Base-by-base conservation (phyloP, 2,329 filamentous ascomycete genomes). In the Phialocephala subalpina region DNA sequence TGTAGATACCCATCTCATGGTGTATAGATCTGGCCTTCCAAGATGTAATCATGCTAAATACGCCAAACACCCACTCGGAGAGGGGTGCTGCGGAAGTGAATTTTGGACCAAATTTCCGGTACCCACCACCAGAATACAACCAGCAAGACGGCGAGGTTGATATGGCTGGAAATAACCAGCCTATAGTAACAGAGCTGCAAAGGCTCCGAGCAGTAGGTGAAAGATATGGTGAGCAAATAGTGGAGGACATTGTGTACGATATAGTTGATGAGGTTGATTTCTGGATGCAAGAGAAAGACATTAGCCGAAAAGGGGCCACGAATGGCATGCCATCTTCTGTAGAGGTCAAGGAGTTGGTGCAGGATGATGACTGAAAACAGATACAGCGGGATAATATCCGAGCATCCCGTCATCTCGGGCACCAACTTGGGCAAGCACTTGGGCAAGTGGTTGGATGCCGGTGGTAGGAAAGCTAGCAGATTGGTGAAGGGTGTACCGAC, bases 21-120 rank as follows among this genome's bases (percentile, higher is more conserved):
- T n/a, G n/a, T n/a, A n/a, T n/a, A n/a, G n/a, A n/a, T n/a, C n/a
- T n/a, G n/a, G n/a, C n/a, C n/a, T n/a, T n/a, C n/a, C n/a, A n/a
- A n/a, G n/a, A n/a, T n/a, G n/a, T n/a, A n/a, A n/a, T n/a, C n/a
- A n/a, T n/a, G n/a, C n/a, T n/a, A n/a, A n/a, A n/a, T n/a, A n/a
- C n/a, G n/a, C n/a, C n/a, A n/a, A n/a, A n/a, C n/a, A n/a, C n/a
- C n/a, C n/a, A n/a, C n/a, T n/a, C n/a, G n/a, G n/a, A n/a, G n/a
- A n/a, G n/a, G n/a, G 96, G 95, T 27, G 92, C 94, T 1, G 94
- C 92, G 16, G 92, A 98, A 78, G 90, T 95, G 73, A 97, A 97
- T 78, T 97, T 99, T 76, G 95, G 96, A 0, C 94, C 93, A 0
- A 85, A 96, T 36, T 98, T 97, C 82, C 97, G 94, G 94, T 92